Percentiles rank a stretch among this genome's conserved stretches.
Conservation (phyloP, 169 alveolate genomes). For the Plasmodium falciparum region DNA sequence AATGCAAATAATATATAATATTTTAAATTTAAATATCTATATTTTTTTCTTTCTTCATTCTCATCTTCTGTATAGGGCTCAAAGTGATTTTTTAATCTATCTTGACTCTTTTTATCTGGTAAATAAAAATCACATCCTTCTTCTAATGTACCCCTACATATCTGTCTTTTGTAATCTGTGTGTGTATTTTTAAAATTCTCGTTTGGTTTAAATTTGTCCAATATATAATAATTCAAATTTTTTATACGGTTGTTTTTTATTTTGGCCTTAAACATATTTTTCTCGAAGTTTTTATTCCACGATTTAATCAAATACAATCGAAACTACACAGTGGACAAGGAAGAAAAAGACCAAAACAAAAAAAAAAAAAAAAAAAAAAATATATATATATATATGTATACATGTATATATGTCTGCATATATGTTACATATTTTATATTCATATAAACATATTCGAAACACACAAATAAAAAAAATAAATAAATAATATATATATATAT, state of each 20-base stretch:
- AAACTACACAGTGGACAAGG: slow-evolving; percentile 35
- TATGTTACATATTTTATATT: no score
- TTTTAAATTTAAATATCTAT: slow-evolving; percentile 86
- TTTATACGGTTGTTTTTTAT: slow-evolving; percentile 82
- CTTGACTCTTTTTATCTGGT: slow-evolving; percentile 85
- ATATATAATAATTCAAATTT: slow-evolving; percentile 81
- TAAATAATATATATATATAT: not conserved
- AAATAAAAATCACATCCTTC: slow-evolving; percentile 90
- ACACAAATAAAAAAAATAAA: no score
- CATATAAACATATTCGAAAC: no score
- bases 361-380: no score
- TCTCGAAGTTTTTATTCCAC: slow-evolving; percentile 86
- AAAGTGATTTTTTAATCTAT: slow-evolving; percentile 87
- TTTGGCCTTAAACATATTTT: slow-evolving; percentile 78
- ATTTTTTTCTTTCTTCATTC: slow-evolving; percentile 83
- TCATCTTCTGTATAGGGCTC: slow-evolving; percentile 91
- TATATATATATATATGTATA: not conserved
- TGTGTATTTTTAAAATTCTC: slow-evolving; percentile 84
- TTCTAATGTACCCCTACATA: slow-evolving; percentile 89
- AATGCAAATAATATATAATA: slow-evolving; percentile 86
- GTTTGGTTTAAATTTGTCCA: slow-evolving; percentile 87
- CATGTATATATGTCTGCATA: no score
- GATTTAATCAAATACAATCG: slow-evolving; percentile 79
- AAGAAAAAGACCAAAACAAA: no score
- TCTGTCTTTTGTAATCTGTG: slow-evolving; percentile 89